Evolutionary conservation across 129 eudicot species (phyloP).

Genomic region (Flaveria robusta): DNA sequence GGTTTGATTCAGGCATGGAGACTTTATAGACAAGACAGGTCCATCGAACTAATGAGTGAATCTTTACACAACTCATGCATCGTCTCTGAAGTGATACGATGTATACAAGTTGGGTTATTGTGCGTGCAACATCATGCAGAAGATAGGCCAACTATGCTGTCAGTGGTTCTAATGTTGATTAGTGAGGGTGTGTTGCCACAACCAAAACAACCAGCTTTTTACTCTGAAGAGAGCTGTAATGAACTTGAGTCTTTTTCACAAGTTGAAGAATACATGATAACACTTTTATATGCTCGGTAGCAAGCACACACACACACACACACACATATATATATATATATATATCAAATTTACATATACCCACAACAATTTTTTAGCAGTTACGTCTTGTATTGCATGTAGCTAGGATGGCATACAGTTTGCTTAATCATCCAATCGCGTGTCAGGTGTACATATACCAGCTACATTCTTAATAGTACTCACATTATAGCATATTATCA

Average conservation of each 20-base stretch:
- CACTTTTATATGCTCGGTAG: conserved; percentile 20
- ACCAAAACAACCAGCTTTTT: conserved; percentile 41
- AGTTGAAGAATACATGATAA: conserved; percentile 19
- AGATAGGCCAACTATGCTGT: conserved; percentile 55
- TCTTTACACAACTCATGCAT: conserved; percentile 20
- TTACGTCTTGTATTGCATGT: not conserved
- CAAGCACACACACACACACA: not conserved
- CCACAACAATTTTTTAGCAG: not conserved
- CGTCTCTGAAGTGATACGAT: conserved; percentile 22
- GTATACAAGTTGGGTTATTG: conserved; percentile 44
- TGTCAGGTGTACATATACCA: not conserved
- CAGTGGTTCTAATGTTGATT: conserved; percentile 48
- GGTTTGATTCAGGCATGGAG: conserved; percentile 31
- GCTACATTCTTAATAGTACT: not conserved
- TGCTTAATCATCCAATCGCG: too few relatives aligned
- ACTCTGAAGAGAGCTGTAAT: not conserved
- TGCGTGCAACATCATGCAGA: conserved; percentile 52
- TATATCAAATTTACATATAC: not conserved
- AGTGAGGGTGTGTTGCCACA: conserved; percentile 38
- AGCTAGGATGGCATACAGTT: too few relatives aligned
- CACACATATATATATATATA: too few relatives aligned
- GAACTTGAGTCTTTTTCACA: conserved; percentile 15
- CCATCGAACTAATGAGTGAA: conserved; percentile 23
- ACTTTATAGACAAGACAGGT: conserved; percentile 22
- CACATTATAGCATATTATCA: not conserved